Base-by-base conservation (phyloP, 2,329 filamentous ascomycete genomes). In the Aspergillaceae sp. region DNA sequence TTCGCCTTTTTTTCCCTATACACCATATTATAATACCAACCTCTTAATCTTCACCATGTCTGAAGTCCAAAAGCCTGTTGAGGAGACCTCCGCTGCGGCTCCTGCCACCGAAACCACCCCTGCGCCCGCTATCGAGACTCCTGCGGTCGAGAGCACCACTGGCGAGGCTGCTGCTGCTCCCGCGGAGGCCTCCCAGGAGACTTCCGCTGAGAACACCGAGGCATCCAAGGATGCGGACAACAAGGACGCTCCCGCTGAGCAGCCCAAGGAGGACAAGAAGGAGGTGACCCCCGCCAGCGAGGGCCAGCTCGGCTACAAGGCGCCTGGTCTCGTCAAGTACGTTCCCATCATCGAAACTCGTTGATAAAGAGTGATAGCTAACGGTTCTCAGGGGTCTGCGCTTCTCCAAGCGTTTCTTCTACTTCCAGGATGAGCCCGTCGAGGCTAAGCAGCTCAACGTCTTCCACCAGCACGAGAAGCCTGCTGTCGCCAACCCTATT, bases 401-500 rank as follows among this genome's bases (percentile, higher is more conserved):
- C 60, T 90, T 89, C 74, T 82, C 83, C 68, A 96, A 96, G 81
- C 88, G 89, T 68, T 87, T 87, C 74, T 96, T 97, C 75, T 90
- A 84, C 79, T 87, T 91, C 72, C 80, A 82, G 57, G 74, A 79
- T 42, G 86, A 89, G 46, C 72, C 86, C 42, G 69, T 94, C 49
- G 80, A 89, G 62, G 72, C 80, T 58, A 84, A 91, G 71, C 77
- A 84, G 64, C 78, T 96, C 47, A 70, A 76, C 56, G 73, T 77
- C 59, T 96, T 91, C 75, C 77, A 94, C 58, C 87, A 89, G 72
- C 83, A 82, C 61, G 89, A 95, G 79, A 96, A 96, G 83, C 77
- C 83, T 47, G 77, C 83, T 45, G 76, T 83, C 55, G 84, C 86
- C 51, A 84, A 94, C 74, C 78, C 86, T 56, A 84, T 85, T 58